Evolutionary conservation across 176 grass and related monocot species (phyloP), one percentile per base, ranked within the genome.

Genomic region (Tillandsia leiboldiana): DNA sequence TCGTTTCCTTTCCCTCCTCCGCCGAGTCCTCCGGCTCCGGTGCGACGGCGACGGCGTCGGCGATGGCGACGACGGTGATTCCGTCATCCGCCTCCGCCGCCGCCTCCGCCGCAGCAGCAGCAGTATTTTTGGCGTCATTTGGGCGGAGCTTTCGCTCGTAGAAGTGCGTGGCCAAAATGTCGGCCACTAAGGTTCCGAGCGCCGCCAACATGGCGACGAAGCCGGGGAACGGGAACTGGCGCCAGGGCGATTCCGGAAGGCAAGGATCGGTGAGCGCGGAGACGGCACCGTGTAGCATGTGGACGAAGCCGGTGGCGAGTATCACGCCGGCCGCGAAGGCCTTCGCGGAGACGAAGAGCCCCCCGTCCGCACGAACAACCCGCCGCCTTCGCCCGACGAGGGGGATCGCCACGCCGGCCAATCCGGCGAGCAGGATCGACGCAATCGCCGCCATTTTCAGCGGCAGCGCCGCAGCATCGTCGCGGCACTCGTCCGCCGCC

Each of bases 201-300:
- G 90, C 90, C 29, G 86, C 83, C 51, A 94, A 65, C 90, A 94
- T 94, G 72, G 90, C 81, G 42, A 90, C 74, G 72, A 94, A 90
- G 42, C 77, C 1, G 3, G 86, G 68, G 83, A 94, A 94, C 0
- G 90, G 69, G 73, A 94, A 94, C 8, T 87, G 54, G 2, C 11
- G 4, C 86, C 86, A 94, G 0, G 90, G 90, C 47, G 33, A 73
- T 63, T 11, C 9, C 1, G 86, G 83, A 26, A 90, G 77, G 74
- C 86, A 94, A 1, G 86, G 86, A 12, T 83, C 86, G 65, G 0
- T 76, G 53, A 94, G 86, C 78, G 65, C 50, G 48, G 65, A 49
- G 75, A 84, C 84, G 2, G 86, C 73, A 80, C 87, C 90, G n/a
- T 86, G 83, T 8, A 94, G 80, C n/a, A 94, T 81, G 71, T 94